These are phyloP conservation scores for Pseudoturritis turrita DNA, from an alignment of 345 rosid genomes.

Conservation along the genomic window DNA sequence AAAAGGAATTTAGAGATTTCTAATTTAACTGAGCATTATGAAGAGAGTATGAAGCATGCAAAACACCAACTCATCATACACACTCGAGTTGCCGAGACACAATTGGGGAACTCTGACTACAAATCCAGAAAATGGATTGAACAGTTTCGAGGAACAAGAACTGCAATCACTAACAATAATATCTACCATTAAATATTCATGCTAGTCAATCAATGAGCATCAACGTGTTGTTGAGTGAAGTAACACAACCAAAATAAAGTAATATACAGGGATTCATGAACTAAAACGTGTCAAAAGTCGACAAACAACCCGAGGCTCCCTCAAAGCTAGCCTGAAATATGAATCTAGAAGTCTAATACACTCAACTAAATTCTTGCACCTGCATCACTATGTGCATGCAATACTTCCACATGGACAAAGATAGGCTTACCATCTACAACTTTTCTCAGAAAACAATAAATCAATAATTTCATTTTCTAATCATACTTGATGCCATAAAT, in stretches of 20 bases:
- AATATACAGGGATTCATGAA: no score
- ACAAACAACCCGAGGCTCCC: background rate
- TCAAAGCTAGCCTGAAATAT: background rate
- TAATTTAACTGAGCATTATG: background rate
- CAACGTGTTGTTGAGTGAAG: background rate
- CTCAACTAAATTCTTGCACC: background rate
- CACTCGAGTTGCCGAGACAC: background rate
- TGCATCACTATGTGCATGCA: background rate
- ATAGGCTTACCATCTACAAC: background rate
- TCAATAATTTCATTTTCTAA: background rate
- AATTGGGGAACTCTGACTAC: background rate
- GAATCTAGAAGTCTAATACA: background rate
- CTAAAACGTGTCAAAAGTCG: background rate
- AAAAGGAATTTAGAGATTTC: background rate
- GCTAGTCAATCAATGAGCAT: background rate
- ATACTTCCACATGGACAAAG: background rate
- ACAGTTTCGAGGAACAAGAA: background rate
- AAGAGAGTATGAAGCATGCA: no score
- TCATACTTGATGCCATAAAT: background rate
- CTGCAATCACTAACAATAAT: background rate
- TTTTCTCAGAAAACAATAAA: background rate
- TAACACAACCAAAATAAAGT: background rate
- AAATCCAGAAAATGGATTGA: background rate
- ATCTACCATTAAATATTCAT: no score
- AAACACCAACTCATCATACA: background rate